Base-by-base conservation (phyloP, 345 rosid genomes). In the Lepidium africanum region DNA sequence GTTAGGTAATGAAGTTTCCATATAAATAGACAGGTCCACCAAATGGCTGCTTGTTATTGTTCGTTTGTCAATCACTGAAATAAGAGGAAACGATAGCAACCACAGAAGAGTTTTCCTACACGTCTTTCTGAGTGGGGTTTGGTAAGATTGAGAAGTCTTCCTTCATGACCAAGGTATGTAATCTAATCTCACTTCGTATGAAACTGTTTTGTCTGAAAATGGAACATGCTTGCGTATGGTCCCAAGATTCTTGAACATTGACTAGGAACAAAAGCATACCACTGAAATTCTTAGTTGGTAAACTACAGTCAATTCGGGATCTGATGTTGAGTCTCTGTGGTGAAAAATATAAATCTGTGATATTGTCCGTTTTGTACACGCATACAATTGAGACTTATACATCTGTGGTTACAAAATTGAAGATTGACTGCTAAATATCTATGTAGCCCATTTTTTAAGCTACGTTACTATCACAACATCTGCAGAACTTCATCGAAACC, bases 131-230 rank as follows among this genome's bases (percentile, higher is more conserved):
- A 68, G 64, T 74, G 78, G 78, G 73, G 74, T 68, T 74, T 68
- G 74, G 73, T 75, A 63, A 19, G 74, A 75, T 75, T 46, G 42
- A 39, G n/a, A 61, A 61, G 23, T 69, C 41, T 67, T 67, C 41
- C 78, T 75, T 75, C 78, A 47, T 62, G 42, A 63, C 74, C 74
- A 75, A 75, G 74, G 65, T 75, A 75, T 62, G 70, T 75, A 14
- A 69, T 69, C 35, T 55, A 40, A 63, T 62, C 30, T 75, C 65
- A 10, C 38, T 61, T 60, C 69, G 53, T 49, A 49, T 72, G 25
- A 32, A 41, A 49, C 48, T 15, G 4, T 67, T 67, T 68, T 54
- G 64, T 68, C 63, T 74, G 27, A 53, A 52, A 12, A 3, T 21
- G 10, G 15, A 43, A 41, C 61, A 33, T 74, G 69, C 62, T 67